A percentile compares a stretch with the other conserved stretches of the same genome.
Evolutionary conservation across 257 asterid genomes (phyloP).

Genomic region (Perilla frutescens): DNA sequence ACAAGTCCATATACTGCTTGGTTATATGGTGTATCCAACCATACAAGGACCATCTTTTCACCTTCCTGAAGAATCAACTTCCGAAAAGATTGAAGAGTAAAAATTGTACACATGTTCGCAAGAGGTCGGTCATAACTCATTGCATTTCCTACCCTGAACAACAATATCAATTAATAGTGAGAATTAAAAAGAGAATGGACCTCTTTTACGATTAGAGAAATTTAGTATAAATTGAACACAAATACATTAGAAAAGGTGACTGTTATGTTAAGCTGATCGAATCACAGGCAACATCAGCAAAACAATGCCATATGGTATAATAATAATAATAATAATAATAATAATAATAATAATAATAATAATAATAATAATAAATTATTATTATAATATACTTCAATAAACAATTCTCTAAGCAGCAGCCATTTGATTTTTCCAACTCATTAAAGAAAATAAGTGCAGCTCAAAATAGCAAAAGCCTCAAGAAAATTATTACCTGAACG

Average conservation of each 20-base stretch:
- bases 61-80: conserved; percentile 98
- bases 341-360: too few species aligned
- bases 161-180: conserved; percentile 28
- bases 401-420: conserved; percentile 18
- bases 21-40: conserved; percentile 96
- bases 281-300: not conserved
- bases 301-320: not conserved
- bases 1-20: conserved; percentile 99
- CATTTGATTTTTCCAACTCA: conserved; percentile 5
- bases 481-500: conserved; percentile 67
- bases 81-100: conserved; percentile 86
- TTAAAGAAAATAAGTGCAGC: not conserved
- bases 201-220: conserved; percentile 22
- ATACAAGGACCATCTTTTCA: conserved; percentile 92
- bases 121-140: conserved; percentile 67
- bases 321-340: too few species aligned
- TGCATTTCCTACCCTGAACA: conserved; percentile 63
- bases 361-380: not conserved
- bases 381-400: conserved; percentile 19
- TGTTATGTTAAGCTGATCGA: not conserved
- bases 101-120: conserved; percentile 75
- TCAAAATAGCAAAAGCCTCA: conserved; percentile 16
- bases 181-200: conserved; percentile 18
- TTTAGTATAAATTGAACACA: conserved; percentile 20
- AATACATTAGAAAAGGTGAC: conserved; percentile 18